Base-by-base conservation (phyloP, 2,329 filamentous ascomycete genomes). In the Fusarium poae region DNA sequence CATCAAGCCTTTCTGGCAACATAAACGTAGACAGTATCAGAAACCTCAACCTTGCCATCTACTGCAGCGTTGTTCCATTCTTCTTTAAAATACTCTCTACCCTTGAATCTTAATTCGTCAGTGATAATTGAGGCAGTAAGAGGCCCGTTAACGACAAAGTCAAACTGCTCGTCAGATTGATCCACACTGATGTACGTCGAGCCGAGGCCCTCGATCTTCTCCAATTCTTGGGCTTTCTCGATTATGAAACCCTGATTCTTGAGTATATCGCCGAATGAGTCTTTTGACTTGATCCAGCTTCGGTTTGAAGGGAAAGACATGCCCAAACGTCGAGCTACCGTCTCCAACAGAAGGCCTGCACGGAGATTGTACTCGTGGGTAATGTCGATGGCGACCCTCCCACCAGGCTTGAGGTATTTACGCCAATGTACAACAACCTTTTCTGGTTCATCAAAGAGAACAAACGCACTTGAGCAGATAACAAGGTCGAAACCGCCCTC, bases 391-490 rank as follows among this genome's bases (percentile, higher is more conserved):
- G 71, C 74, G 50, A 79, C 52, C 15, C 56, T 68, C 6, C 76
- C 78, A 4, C 71, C 72, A 1, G 62, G 64, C 43, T 71, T 72
- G 20, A 79, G 65, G 43, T 71, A 78, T 10, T 65, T 63, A 40
- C 50, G 67, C 78, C 78, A 80, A 32, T 73, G 67, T 6, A 54
- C 55, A 15, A 79, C 61, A 11, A 75, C 75, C 5, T 48, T 37
- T 2, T 68, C 67, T 2, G 76, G 75, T 4, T 76, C 46, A 21
- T 71, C 61, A 15, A 79, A 71, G 6, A 80, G 72, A 10, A 79
- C 74, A 45, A 80, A 78, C 2, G 76, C 77, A 57, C 67, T 78
- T 16, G 73, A 79, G 66, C 77, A 80, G n/a, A 79, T 46, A 3
- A 79, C 66, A 16, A 72, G 57, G 37, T 79, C 76, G 34, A 79